Conservation (phyloP, 2,329 filamentous ascomycete genomes). For the Ceratocystis huliohia region DNA sequence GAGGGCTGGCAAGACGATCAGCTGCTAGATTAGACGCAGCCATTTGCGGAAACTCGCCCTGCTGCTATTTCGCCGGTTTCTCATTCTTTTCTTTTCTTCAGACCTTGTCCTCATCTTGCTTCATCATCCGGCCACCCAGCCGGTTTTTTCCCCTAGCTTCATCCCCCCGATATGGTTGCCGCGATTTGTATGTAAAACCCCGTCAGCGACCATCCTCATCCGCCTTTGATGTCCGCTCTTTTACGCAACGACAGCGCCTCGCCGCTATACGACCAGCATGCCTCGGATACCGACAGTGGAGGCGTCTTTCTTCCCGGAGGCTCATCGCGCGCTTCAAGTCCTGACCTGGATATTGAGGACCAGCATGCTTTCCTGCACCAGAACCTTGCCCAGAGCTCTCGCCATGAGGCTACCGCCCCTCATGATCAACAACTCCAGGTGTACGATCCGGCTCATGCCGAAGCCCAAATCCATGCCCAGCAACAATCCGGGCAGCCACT, state of each 20-base stretch:
- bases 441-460: background rate
- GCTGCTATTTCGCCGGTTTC: background rate
- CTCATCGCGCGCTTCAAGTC: conserved; percentile 15
- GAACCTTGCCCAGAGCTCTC: background rate
- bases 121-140: too few relatives aligned
- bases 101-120: background rate
- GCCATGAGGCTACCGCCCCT: background rate
- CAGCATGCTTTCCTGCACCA: background rate
- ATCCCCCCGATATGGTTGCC: background rate
- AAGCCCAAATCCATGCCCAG: background rate
- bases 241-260: conserved; percentile 15
- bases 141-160: background rate
- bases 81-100: background rate
- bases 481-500: background rate
- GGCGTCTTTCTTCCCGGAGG: conserved; percentile 17
- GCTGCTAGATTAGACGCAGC: background rate
- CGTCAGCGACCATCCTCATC: background rate
- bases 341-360: conserved; percentile 1
- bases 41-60: background rate
- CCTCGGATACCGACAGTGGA: conserved; percentile 19
- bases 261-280: conserved; percentile 20
- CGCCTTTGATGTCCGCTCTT: conserved; percentile 5
- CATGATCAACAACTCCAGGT: background rate
- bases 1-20: background rate
- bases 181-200: background rate